Base-by-base conservation (phyloP, 202 grass and related monocot species). In the Panicum virgatum region DNA sequence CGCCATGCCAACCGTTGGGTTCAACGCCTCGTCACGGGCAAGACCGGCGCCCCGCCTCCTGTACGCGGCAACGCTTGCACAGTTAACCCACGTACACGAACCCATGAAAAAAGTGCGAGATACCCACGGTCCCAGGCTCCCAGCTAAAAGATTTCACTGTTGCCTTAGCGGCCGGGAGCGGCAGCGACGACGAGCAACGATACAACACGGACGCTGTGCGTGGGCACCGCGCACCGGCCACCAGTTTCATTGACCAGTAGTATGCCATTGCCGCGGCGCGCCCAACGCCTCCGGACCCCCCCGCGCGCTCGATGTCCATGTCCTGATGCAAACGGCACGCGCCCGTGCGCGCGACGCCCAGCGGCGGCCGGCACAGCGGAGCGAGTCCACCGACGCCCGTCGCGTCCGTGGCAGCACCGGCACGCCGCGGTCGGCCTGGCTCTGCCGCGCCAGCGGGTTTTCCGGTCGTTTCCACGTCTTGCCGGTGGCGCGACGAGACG, bases 391-490 rank as follows among this genome's bases (percentile, higher is more conserved):
- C 11, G 40, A 14, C 54, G 39, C 9, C 53, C 30, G 57, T 40
- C 73, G 51, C 26, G 40, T 47, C 75, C 75, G 75, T 47, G 75
- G 43, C 75, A 36, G 38, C 8, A 5, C 73, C 73, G 44, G 39
- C 38, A 25, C 72, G 12, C 53, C 39, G 20, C 22, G 30, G 19
- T 26, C 74, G 73, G 5, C 34, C 22, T 16, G 16, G 19, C 50
- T 3, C 38, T 18, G 73, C 38, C 27, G 42, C 20, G 46, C 69
- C 43, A 25, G 72, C 61, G 76, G 61, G 76, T 18, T 66, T 79
- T 66, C 76, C 62, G 76, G 62, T 40, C 30, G 34, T 79, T 50
- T 38, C 61, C 69, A 63, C 81, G 81, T 65, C 75, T 39, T 9
- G 75, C 45, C 59, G 45, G 3, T 16, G 26, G 63, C 46, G 9